Percentiles rank a stretch among this genome's conserved stretches.
phyloP scores from a whole-genome alignment of 2,329 filamentous ascomycete genomes.

The Xylariaceae sp. region DNA sequence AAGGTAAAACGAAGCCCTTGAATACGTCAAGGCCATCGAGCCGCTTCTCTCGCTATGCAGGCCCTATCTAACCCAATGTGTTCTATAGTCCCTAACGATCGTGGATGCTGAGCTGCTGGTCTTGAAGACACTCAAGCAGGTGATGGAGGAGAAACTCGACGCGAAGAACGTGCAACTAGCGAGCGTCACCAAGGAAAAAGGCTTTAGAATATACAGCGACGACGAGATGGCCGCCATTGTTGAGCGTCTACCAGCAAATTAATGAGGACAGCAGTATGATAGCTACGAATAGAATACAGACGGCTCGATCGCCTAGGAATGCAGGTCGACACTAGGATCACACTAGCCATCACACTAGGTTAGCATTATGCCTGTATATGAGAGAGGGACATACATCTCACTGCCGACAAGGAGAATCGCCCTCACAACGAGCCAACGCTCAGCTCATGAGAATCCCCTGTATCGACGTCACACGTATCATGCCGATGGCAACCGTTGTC shows the following conservation, averaged over 20 bases:
- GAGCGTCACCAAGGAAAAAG: constrained; percentile 94
- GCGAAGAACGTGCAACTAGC: constrained; percentile 98
- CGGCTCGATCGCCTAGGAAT: no score
- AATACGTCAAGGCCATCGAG: no score
- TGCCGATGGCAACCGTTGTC: no score
- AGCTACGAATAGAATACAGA: not conserved
- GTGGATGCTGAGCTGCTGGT: constrained; percentile 90
- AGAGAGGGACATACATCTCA: no score
- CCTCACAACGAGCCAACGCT: no score
- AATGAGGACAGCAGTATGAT: constrained; percentile 13
- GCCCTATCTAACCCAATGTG: constrained; percentile 1
- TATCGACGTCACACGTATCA: no score
- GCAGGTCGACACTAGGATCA: no score
- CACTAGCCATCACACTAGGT: no score
- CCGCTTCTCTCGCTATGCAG: not conserved
- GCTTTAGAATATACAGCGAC: constrained; percentile 97
- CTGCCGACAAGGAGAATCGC: no score
- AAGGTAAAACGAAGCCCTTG: constrained; percentile 61
- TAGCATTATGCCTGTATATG: no score
- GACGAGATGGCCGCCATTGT: constrained; percentile 95
- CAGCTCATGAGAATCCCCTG: no score
- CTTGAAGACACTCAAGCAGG: constrained; percentile 96
- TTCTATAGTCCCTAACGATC: constrained; percentile 78
- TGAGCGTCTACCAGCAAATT: constrained; percentile 69
- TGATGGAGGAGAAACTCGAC: constrained; percentile 99